Conservation (phyloP, 1,284 basidiomycete species). For the Pseudozyma flocculosa region DNA sequence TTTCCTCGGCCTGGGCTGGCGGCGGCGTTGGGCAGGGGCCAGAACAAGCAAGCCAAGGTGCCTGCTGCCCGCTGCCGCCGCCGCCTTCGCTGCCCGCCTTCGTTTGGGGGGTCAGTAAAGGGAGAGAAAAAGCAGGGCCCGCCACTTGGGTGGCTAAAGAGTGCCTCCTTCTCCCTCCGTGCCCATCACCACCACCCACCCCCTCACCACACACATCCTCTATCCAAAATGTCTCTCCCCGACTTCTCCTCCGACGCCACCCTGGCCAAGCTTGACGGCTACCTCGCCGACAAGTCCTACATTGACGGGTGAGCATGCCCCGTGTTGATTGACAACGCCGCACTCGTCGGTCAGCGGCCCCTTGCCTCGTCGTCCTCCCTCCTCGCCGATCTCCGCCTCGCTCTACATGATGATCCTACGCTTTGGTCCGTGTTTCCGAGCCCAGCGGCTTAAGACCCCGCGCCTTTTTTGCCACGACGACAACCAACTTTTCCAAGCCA, state of each 20-base stretch:
- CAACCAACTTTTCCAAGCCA: conserved; percentile 50
- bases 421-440: conserved; percentile 60
- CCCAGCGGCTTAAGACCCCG: conserved; percentile 59
- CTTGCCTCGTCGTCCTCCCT: no score
- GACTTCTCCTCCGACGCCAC: conserved; percentile 51
- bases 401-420: conserved; percentile 43
- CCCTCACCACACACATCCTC: conserved; percentile 4
- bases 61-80: no score
- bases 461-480: conserved; percentile 57
- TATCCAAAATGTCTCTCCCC: conserved; percentile 53
- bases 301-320: conserved; percentile 52
- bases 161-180: no score
- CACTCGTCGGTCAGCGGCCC: not conserved
- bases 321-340: no score
- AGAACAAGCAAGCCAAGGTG: no score
- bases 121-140: no score
- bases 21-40: no score
- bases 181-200: conserved; percentile 8
- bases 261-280: conserved; percentile 50
- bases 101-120: no score
- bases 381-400: no score
- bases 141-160: no score
- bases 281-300: conserved; percentile 54
- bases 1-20: no score
- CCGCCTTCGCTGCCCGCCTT: no score